Conservation (phyloP, 768 basidiomycete species). For the Hemileccinum rubropunctum region DNA sequence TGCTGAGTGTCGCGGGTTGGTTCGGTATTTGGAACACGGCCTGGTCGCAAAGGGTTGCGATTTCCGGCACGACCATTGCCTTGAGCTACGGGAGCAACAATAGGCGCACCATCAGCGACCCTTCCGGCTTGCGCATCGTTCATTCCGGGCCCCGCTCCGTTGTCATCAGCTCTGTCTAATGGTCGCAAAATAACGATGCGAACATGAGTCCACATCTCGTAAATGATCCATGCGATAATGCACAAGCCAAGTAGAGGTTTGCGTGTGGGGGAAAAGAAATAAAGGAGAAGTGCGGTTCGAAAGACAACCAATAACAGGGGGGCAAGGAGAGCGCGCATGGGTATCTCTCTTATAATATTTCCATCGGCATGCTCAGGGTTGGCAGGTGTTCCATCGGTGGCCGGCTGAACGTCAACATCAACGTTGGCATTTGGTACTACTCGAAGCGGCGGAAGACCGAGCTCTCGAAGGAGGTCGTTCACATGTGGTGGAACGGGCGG, state of each 20-base stretch:
- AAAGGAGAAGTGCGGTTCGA: slow-evolving; percentile 65
- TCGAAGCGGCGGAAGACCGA: slow-evolving; percentile 56
- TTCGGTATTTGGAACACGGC: slow-evolving; percentile 14
- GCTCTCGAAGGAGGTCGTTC: slow-evolving; percentile 60
- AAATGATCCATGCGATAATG: slow-evolving; percentile 66
- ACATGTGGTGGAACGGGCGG: slow-evolving; percentile 47
- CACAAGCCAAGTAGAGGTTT: slow-evolving; percentile 69
- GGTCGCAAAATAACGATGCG: slow-evolving; percentile 42
- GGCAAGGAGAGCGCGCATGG: slow-evolving; percentile 63
- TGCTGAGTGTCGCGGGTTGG: slow-evolving; percentile 17
- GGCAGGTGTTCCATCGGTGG: slow-evolving; percentile 15
- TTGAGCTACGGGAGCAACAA: slow-evolving; percentile 16
- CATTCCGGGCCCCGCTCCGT: slow-evolving; percentile 19
- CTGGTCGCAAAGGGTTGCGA: slow-evolving; percentile 15
- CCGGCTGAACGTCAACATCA: slow-evolving; percentile 18
- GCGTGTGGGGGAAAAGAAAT: slow-evolving; percentile 73
- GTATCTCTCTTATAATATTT: slow-evolving; percentile 49
- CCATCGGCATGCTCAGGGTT: slow-evolving; percentile 29
- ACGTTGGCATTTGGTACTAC: slow-evolving; percentile 30
- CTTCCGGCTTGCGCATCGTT: slow-evolving; percentile 20
- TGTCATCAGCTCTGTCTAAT: slow-evolving; percentile 33
- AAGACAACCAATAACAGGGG: slow-evolving; percentile 66
- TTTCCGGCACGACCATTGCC: slow-evolving; percentile 14
- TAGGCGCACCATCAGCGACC: slow-evolving; percentile 24
- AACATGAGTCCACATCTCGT: slow-evolving; percentile 74